A percentile compares a stretch with the other conserved stretches of the same genome.
phyloP scores from a whole-genome alignment of 169 alveolate species.

The Theileria sp. region DNA sequence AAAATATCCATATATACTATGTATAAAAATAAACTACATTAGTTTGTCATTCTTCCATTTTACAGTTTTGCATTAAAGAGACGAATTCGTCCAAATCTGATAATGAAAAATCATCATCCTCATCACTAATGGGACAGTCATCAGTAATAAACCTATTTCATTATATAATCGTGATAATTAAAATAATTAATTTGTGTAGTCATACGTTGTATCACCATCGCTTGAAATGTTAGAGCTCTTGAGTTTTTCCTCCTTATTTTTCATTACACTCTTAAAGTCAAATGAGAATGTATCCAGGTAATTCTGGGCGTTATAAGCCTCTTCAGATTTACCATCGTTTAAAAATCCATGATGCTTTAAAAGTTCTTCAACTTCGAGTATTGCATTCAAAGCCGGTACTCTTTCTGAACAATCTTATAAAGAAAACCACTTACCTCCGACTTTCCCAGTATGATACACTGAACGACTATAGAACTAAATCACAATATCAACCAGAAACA shows the following conservation, averaged over 20 bases:
- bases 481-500: not conserved
- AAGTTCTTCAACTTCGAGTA: constrained; percentile 48
- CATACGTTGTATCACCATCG: constrained; percentile 36
- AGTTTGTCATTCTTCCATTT: not conserved
- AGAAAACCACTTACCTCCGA: constrained; percentile 4
- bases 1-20: not conserved
- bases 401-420: not conserved
- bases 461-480: not conserved
- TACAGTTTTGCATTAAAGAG: constrained; percentile 42
- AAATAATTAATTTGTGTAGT: not conserved
- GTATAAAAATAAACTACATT: not conserved
- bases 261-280: not conserved
- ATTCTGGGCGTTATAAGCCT: not conserved
- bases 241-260: not conserved
- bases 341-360: constrained; percentile 19
- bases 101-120: constrained; percentile 4
- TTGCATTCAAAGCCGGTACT: constrained; percentile 21
- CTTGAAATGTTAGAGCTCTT: not conserved
- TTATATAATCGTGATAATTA: not conserved
- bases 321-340: not conserved
- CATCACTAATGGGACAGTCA: not conserved
- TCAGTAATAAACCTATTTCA: constrained; percentile 16
- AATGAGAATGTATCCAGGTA: constrained; percentile 10
- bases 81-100: constrained; percentile 60
- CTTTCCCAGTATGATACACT: not conserved